Percentiles rank a stretch among this genome's conserved stretches.
phyloP scores from a whole-genome alignment of 2,329 filamentous ascomycete species.

The Claviceps sp. region DNA sequence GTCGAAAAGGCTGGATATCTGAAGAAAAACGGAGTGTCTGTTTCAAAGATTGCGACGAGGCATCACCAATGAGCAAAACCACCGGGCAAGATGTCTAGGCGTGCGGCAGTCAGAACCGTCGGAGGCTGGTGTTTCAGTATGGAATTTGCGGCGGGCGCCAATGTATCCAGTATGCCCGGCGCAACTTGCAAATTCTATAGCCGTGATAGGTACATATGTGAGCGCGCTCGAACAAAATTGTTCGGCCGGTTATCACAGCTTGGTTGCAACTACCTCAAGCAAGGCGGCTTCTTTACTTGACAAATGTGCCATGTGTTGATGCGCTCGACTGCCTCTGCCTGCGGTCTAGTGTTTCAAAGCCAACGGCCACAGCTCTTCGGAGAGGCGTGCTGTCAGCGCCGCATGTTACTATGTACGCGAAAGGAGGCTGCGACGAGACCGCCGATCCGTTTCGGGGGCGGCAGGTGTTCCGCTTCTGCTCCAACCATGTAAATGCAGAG shows the following conservation, averaged over 20 bases:
- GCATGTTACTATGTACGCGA: no score
- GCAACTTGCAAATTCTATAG: background rate
- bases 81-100: conserved; percentile 16
- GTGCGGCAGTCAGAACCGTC: conserved; percentile 13
- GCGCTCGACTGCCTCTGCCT: conserved; percentile 12
- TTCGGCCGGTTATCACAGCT: background rate
- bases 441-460: no score
- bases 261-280: conserved; percentile 5
- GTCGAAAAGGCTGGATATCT: no score
- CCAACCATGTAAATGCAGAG: no score
- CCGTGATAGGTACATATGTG: conserved; percentile 8
- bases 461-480: no score
- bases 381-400: background rate
- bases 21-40: conserved; percentile 25
- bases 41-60: conserved; percentile 22
- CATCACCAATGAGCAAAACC: conserved; percentile 11
- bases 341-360: background rate
- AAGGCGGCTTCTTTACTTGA: conserved; percentile 2
- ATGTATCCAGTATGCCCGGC: conserved; percentile 9
- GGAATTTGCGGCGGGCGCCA: conserved; percentile 12
- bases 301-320: conserved; percentile 10
- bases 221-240: conserved; percentile 5
- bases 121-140: conserved; percentile 18
- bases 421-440: no score
- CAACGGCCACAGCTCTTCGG: background rate